phyloP scores from a whole-genome alignment of 805 yeast genomes.

The Kockiozyma suomiensis region DNA sequence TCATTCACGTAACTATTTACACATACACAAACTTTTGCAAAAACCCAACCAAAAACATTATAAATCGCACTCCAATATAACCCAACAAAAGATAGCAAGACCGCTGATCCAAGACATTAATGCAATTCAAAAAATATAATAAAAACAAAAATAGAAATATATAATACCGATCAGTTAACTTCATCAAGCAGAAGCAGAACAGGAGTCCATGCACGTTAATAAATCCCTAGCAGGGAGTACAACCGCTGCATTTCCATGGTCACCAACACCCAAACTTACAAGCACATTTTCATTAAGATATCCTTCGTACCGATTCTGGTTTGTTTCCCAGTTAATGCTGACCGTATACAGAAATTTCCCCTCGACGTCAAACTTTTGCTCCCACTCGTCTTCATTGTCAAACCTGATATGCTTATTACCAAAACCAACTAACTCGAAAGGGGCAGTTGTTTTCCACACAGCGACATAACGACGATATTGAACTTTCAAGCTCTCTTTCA shows the following conservation, averaged over 20 bases:
- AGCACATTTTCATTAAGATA: constrained; percentile 29
- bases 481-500: constrained; percentile 21
- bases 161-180: not conserved
- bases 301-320: constrained; percentile 31
- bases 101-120: too few relatives aligned
- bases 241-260: constrained; percentile 31
- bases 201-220: constrained; percentile 19
- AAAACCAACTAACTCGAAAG: constrained; percentile 28
- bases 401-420: constrained; percentile 18
- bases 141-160: not conserved
- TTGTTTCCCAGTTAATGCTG: constrained; percentile 30
- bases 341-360: constrained; percentile 33
- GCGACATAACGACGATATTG: constrained; percentile 28
- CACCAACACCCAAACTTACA: constrained; percentile 30
- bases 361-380: constrained; percentile 28
- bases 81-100: too few relatives aligned
- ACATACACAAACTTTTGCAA: too few relatives aligned
- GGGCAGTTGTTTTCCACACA: constrained; percentile 26
- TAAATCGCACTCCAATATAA: too few relatives aligned
- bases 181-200: too few relatives aligned
- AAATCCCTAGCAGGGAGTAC: constrained; percentile 29
- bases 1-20: too few relatives aligned
- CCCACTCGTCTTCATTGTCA: constrained; percentile 33
- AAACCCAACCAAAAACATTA: too few relatives aligned
- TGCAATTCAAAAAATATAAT: not conserved